phyloP scores from a whole-genome alignment of 306 rosid species.

The Pyrus pyrifolia region DNA sequence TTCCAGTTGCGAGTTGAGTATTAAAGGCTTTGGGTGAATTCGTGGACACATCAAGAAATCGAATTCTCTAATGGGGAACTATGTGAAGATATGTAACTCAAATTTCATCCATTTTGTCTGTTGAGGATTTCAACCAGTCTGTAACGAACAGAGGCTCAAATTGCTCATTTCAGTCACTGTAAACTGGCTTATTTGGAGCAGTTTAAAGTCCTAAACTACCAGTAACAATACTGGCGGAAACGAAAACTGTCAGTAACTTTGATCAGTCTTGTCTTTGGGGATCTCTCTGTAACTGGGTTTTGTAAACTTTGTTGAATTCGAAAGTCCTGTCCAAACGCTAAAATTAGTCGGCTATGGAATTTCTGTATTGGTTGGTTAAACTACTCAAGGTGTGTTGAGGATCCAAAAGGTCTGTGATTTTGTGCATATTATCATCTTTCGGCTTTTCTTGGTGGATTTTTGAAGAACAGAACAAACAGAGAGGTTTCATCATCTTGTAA shows the following conservation, averaged over 20 bases:
- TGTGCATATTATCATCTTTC: neutral
- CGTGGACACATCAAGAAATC: slow-evolving; percentile 13
- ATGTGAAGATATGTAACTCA: neutral
- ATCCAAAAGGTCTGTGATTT: neutral
- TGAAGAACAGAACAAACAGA: slow-evolving; percentile 13
- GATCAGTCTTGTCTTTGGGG: neutral
- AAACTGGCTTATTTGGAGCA: slow-evolving; percentile 14
- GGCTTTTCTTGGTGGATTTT: slow-evolving; percentile 4
- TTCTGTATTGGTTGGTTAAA: neutral
- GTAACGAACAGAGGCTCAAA: neutral
- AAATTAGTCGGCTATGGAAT: slow-evolving; percentile 9
- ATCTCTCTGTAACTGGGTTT: slow-evolving; percentile 20
- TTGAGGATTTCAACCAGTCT: neutral
- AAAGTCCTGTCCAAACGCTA: neutral
- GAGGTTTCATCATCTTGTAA: slow-evolving; percentile 25
- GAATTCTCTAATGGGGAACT: neutral
- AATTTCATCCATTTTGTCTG: neutral
- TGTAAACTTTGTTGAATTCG: slow-evolving; percentile 2
- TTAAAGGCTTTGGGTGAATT: slow-evolving; percentile 21
- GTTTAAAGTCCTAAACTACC: slow-evolving; percentile 2
- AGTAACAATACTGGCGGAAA: neutral
- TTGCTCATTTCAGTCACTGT: neutral
- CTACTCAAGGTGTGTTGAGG: neutral
- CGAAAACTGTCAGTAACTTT: neutral
- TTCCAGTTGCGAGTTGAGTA: slow-evolving; percentile 17